Evolutionary conservation across 1,139 yeast genomes (phyloP).

Genomic region (Kodamaea alishanica): DNA sequence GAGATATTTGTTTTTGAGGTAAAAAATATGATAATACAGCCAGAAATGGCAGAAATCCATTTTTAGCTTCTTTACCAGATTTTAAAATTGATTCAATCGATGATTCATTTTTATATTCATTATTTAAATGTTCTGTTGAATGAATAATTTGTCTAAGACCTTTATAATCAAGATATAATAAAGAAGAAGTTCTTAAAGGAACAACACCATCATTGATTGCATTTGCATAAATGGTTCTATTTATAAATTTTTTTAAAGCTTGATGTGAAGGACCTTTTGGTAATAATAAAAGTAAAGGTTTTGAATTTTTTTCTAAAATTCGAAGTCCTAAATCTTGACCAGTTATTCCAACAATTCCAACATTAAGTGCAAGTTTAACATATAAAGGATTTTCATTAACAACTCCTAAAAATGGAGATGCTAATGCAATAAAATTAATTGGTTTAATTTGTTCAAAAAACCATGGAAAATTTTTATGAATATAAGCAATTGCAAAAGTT

Average conservation of each 20-base stretch:
- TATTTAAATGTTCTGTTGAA: slow-evolving; percentile 7
- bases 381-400: slow-evolving; percentile 83
- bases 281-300: slow-evolving; percentile 67
- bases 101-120: neutral
- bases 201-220: slow-evolving; percentile 90
- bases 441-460: slow-evolving; percentile 66
- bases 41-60: slow-evolving; percentile 38
- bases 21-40: slow-evolving; percentile 43
- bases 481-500: slow-evolving; percentile 84
- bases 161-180: slow-evolving; percentile 63
- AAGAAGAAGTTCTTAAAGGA: slow-evolving; percentile 78
- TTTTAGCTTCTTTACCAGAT: slow-evolving; percentile 8
- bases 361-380: slow-evolving; percentile 76
- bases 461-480: slow-evolving; percentile 66
- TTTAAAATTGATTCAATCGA: slow-evolving; percentile 1
- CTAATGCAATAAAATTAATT: slow-evolving; percentile 77
- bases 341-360: slow-evolving; percentile 89
- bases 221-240: slow-evolving; percentile 77
- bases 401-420: slow-evolving; percentile 86
- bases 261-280: slow-evolving; percentile 82
- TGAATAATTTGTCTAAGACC: slow-evolving; percentile 25
- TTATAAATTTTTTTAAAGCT: slow-evolving; percentile 56
- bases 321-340: slow-evolving; percentile 86
- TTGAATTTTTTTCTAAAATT: slow-evolving; percentile 31
- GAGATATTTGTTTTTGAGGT: slow-evolving; percentile 40